Evolutionary conservation across 1,284 basidiomycete species (phyloP).

Genomic region (Sphaerobolus stellatus): DNA sequence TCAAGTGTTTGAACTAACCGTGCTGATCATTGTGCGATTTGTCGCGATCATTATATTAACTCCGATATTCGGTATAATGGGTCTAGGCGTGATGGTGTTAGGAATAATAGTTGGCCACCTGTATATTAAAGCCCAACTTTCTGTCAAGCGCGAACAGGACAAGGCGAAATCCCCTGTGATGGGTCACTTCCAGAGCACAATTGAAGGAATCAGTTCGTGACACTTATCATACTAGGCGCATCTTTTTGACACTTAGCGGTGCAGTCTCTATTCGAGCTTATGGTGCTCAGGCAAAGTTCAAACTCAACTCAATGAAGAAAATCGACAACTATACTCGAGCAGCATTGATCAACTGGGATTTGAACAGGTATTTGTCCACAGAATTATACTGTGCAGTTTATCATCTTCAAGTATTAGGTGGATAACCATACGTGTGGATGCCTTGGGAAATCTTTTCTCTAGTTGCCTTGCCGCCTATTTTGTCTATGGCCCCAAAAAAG

Average conservation of each 20-base stretch:
- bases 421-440: constrained; percentile 9
- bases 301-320: background rate
- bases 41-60: constrained; percentile 38
- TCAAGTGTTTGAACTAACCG: constrained; percentile 23
- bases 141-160: constrained; percentile 41
- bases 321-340: constrained; percentile 10
- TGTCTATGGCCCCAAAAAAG: constrained; percentile 1
- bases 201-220: constrained; percentile 25
- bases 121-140: constrained; percentile 46
- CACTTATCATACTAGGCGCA: background rate
- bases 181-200: constrained; percentile 36
- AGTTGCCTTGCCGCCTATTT: constrained; percentile 9
- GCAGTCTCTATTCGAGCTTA: constrained; percentile 13
- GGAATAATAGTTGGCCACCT: constrained; percentile 42
- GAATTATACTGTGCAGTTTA: no score
- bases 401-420: background rate
- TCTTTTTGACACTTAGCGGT: background rate
- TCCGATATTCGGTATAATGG: constrained; percentile 26
- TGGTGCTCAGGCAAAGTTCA: constrained; percentile 8
- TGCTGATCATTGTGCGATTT: constrained; percentile 36
- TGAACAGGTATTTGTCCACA: background rate
- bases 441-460: constrained; percentile 5
- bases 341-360: background rate
- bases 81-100: constrained; percentile 33
- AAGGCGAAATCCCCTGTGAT: constrained; percentile 38